Percentiles rank a stretch among this genome's conserved stretches.
Conservation (phyloP, 306 rosid species). For the Ormosia semicastrata region DNA sequence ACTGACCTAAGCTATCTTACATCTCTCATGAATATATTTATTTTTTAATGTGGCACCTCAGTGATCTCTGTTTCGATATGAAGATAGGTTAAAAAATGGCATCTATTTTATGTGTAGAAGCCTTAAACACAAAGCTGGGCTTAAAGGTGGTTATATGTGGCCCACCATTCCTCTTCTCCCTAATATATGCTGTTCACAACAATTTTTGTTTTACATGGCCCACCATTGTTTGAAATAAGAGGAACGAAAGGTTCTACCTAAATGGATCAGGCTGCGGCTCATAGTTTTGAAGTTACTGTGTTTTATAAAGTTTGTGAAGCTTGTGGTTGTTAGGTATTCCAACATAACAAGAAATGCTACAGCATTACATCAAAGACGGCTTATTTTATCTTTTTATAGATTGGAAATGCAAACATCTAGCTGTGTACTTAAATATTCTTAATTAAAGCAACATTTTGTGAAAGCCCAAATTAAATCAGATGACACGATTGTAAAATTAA, state of each 20-base stretch:
- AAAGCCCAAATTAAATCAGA: neutral
- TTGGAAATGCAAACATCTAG: neutral
- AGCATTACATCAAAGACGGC: neutral
- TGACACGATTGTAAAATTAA: neutral
- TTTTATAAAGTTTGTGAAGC: neutral
- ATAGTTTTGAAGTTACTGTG: neutral
- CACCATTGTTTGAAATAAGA: neutral
- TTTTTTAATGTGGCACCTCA: neutral
- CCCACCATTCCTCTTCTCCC: neutral
- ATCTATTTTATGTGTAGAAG: neutral
- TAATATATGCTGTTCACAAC: neutral
- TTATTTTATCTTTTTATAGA: neutral
- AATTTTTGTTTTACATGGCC: neutral
- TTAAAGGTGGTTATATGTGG: no score
- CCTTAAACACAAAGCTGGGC: no score
- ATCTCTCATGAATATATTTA: neutral
- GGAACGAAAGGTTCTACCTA: neutral
- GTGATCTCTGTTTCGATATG: neutral
- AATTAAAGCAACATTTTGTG: neutral
- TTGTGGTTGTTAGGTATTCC: neutral
- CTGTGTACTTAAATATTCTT: neutral
- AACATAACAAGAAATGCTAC: neutral
- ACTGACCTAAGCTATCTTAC: neutral
- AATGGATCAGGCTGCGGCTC: neutral
- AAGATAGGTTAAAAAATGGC: neutral